Evolutionary conservation across 805 yeast species (phyloP).

Genomic region (Yarrowia bubula): DNA sequence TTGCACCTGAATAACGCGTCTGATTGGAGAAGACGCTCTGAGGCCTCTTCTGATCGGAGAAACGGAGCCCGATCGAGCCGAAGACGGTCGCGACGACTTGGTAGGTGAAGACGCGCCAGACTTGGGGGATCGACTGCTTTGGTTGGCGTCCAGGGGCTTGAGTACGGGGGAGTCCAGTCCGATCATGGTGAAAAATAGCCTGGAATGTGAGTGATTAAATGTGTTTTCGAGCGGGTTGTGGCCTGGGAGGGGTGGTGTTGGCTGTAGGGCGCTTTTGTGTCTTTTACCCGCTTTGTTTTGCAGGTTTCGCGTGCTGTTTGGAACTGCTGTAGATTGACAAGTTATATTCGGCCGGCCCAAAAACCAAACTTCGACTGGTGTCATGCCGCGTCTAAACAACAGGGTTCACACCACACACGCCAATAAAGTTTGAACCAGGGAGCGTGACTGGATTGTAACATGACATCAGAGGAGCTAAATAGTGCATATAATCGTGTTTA

Average conservation of each 20-base stretch:
- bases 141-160: conserved; percentile 20
- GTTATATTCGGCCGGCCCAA: not conserved
- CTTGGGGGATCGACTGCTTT: conserved; percentile 14
- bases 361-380: conserved; percentile 7
- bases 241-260: not conserved
- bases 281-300: not conserved
- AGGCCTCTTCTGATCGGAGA: conserved; percentile 2
- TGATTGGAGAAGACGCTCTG: conserved; percentile 1
- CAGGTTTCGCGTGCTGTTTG: not conserved
- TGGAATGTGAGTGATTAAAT: conserved; percentile 12
- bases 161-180: conserved; percentile 25
- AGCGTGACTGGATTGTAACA: conserved; percentile 18
- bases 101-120: conserved; percentile 13
- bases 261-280: not conserved
- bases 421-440: conserved; percentile 16
- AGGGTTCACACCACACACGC: not conserved
- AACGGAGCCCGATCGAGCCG: conserved; percentile 14
- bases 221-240: not conserved
- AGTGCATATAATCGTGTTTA: not conserved
- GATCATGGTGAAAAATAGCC: not conserved
- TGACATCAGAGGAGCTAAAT: not conserved
- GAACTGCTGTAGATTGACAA: not conserved
- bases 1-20: conserved; percentile 19
- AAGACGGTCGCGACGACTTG: conserved; percentile 3
- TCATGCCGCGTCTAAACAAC: conserved; percentile 16